Base-by-base conservation (phyloP, 108 stramenopile genomes). In the Pseudonitzschia delicatissima region DNA sequence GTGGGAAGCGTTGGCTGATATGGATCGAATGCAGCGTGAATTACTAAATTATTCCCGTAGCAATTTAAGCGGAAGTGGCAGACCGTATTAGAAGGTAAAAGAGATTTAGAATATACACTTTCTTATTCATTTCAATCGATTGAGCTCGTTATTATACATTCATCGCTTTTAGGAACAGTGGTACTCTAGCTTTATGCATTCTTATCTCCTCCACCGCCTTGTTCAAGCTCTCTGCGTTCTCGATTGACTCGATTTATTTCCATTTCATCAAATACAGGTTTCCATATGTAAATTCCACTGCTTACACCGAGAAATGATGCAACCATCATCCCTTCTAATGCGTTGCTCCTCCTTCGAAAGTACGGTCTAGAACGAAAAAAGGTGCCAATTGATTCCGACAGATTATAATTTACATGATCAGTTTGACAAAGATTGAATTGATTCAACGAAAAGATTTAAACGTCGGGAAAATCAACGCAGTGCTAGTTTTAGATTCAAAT, bases 1-100 rank as follows among this genome's bases (percentile, higher is more conserved):
- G 26, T 85, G 87, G 87, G 83, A 87, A 23, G 87, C 87, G 1
- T 40, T 87, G 77, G 83, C 83, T 23, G 79, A 82, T 35, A 83
- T 87, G 65, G 83, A 87, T 31, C 59, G 63, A 32, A 84, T 87
- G 37, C 69, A 77, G 57, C 80, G 73, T 29, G 80, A 87, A 58
- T 34, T 87, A 36, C 71, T 52, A 36, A 74, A 74, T 45, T 74
- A 74, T 25, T 65, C 73, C 15, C 49, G 48, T 20, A 71, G 60
- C 35, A 52, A 55, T 15, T 28, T 33, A 7, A n/a, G n/a, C n/a
- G 33, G 13, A 6, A 27, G 55, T 3, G 29, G 55, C 1, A 2
- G 36, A 4, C 2, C 21, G 35, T 42, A 28, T 61, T 48, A 48
- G 20, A 48, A 48, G 3, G 21, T n/a, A n/a, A n/a, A n/a, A n/a